Base-by-base conservation (phyloP, 768 basidiomycete genomes). In the Collybiopsis luxurians region DNA sequence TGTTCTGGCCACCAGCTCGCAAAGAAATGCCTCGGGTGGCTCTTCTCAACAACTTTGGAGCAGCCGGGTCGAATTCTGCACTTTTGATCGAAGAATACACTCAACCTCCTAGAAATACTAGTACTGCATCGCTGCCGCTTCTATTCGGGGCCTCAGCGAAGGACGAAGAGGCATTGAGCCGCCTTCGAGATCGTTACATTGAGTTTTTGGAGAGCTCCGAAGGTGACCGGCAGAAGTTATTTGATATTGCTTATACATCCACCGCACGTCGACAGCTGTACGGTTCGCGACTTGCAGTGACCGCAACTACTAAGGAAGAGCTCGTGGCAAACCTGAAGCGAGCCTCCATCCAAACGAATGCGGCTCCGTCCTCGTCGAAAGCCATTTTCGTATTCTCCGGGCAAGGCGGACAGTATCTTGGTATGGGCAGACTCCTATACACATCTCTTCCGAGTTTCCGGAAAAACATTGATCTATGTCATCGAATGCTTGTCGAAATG, bases 31-130 rank as follows among this genome's bases (percentile, higher is more conserved):
- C 75, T 11, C 75, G 86, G 5, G 58, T 83, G 7, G 86, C 85
- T 0, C 61, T 90, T 23, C 70, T 91, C 53, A 89, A 88, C 61
- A 90, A 89, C 61, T 91, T 88, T 61, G 89, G 89, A 21, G 88
- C 88, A 0, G 77, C 87, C 21, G 89, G 89, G 0, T 87, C 87
- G 6, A 90, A 90, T 57, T 76, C 79, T 2, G 80, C 85, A 0
- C 62, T 89, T 10, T 46, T 90, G 6, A 61, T 90, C 2, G 84
- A 89, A 60, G 87, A 89, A 61, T 69, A 75, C 59, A 55, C 64
- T 12, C 60, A 56, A 1, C n/a, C 46, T 4, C 39, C 30, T 5
- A 34, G 31, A 13, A 34, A 34, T 19, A 24, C 53, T 1, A 7
- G 47, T 4, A 21, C 49, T 0, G 30, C 38, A 10, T 24, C 15